Percentiles rank a stretch among this genome's conserved stretches.
Evolutionary conservation across 2,329 filamentous ascomycete species (phyloP).

Genomic region (Balansia obtecta): DNA sequence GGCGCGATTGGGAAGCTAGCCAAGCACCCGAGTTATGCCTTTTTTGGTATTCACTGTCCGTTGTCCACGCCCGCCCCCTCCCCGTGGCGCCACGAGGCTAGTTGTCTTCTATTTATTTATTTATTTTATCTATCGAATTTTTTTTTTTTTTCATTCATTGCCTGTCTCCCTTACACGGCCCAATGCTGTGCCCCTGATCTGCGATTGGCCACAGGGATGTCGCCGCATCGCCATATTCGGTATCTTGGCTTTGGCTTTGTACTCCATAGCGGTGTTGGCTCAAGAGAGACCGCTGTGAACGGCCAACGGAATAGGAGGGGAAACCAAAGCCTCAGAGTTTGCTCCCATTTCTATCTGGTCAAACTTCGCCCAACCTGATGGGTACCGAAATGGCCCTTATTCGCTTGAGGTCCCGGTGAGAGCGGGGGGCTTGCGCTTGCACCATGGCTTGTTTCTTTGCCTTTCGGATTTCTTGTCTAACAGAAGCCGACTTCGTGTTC

Average conservation of each 20-base stretch:
- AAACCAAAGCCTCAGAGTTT: conserved; percentile 13
- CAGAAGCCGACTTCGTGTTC: conserved; percentile 10
- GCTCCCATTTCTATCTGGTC: conserved; percentile 18
- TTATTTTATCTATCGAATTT: too few relatives aligned
- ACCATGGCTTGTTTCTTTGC: conserved; percentile 2
- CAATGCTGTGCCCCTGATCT: conserved; percentile 10
- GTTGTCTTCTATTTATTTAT: neutral
- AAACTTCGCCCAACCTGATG: conserved; percentile 12
- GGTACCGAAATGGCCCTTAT: conserved; percentile 9
- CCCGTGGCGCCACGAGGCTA: neutral
- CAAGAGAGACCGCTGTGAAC: neutral
- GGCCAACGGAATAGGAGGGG: conserved; percentile 1
- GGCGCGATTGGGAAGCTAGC: too few relatives aligned
- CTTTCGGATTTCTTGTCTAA: neutral
- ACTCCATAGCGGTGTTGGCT: neutral
- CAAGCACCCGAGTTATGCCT: neutral
- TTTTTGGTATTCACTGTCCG: too few relatives aligned
- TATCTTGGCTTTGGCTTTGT: too few relatives aligned
- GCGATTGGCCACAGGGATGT: conserved; percentile 8
- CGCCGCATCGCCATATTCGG: conserved; percentile 9
- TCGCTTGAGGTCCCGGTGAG: conserved; percentile 4
- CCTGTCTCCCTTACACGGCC: conserved; percentile 9
- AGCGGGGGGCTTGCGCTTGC: conserved; percentile 1
- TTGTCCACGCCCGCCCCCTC: conserved; percentile 1
- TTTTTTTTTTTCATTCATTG: too few relatives aligned